phyloP scores from a whole-genome alignment of 2,329 filamentous ascomycete genomes.

The Ceratocystis variospora region DNA sequence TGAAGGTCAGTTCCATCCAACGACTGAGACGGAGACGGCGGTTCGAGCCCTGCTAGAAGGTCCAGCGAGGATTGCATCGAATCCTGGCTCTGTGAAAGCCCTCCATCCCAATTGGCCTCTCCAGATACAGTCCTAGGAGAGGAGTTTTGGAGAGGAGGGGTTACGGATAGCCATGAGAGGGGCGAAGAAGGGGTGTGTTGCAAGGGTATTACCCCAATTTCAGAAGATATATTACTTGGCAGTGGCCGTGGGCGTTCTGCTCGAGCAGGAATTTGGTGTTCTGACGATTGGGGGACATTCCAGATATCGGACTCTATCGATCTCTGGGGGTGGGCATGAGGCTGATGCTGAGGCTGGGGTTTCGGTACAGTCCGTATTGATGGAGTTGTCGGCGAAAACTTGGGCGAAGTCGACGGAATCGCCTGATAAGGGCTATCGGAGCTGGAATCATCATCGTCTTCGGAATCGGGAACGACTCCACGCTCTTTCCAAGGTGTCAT shows the following conservation, averaged over 20 bases:
- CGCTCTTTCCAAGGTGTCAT: conserved; percentile 39
- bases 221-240: neutral
- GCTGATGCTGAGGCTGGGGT: neutral
- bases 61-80: neutral
- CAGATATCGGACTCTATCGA: conserved; percentile 13
- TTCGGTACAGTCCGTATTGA: neutral
- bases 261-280: neutral
- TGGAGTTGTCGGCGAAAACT: neutral
- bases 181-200: conserved; percentile 7
- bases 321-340: neutral
- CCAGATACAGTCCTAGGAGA: neutral
- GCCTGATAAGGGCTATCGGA: conserved; percentile 28
- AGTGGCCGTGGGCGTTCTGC: neutral
- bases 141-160: conserved; percentile 7
- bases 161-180: conserved; percentile 10
- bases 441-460: conserved; percentile 36
- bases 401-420: neutral
- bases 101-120: neutral
- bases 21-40: neutral
- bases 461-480: conserved; percentile 39
- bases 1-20: neutral
- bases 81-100: neutral
- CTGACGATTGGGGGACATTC: conserved; percentile 16
- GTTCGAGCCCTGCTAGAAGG: neutral
- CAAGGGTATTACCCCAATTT: neutral